Conservation (phyloP, 306 rosid species). For the Cucurbita argyrosperma region DNA sequence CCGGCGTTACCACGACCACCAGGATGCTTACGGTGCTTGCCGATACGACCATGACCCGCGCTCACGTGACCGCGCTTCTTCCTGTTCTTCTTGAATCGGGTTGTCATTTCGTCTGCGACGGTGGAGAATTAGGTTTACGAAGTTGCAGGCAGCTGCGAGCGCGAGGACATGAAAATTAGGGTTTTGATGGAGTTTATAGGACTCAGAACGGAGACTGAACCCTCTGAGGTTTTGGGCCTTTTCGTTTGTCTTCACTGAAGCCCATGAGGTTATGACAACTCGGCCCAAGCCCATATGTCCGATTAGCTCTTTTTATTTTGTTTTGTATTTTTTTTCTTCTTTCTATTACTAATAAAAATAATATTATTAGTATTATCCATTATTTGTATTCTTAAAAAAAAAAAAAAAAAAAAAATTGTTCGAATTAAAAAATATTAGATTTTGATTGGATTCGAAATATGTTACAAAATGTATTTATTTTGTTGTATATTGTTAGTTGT, state of each 20-base stretch:
- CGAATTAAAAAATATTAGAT: too few species aligned
- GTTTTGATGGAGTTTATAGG: slow-evolving; percentile 13
- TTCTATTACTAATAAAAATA: too few species aligned
- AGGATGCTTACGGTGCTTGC: slow-evolving; percentile 67
- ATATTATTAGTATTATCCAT: too few species aligned
- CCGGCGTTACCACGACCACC: slow-evolving; percentile 79
- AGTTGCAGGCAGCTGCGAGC: slow-evolving; percentile 8
- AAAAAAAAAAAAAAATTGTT: too few species aligned
- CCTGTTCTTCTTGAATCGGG: slow-evolving; percentile 62
- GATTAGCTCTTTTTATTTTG: too few species aligned
- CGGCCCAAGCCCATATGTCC: background rate
- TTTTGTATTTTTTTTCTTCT: too few species aligned
- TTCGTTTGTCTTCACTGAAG: background rate
- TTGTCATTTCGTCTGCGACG: slow-evolving; percentile 30
- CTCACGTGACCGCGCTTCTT: slow-evolving; percentile 83
- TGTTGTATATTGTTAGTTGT: background rate
- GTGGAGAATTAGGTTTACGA: background rate
- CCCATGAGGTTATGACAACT: background rate
- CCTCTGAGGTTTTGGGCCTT: background rate
- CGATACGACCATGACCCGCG: slow-evolving; percentile 70
- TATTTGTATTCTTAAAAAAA: too few species aligned
- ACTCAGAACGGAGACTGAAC: background rate
- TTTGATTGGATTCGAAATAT: too few species aligned
- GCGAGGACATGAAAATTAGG: slow-evolving; percentile 2
- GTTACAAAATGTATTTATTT: background rate